Evolutionary conservation across 139 green algal genomes (phyloP), one percentile per base, ranked within the genome.

Genomic region (Pleodorina starrii): DNA sequence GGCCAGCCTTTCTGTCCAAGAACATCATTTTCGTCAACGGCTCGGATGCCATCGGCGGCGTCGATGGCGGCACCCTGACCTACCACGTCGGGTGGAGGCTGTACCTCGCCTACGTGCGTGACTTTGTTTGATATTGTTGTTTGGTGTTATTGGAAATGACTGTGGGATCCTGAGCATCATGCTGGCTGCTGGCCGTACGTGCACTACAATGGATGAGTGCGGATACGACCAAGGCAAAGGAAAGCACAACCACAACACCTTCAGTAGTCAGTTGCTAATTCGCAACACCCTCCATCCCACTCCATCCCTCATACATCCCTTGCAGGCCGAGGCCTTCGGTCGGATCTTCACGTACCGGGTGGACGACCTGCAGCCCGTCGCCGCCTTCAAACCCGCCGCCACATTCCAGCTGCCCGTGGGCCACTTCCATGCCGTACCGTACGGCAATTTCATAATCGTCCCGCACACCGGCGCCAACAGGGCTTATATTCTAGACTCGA

Each of bases 321-420:
- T 23, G 1, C 78, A 85, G 78, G 78, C 78, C 19, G 78, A 85
- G 78, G 73, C 25, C 78, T 51, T 73, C 54, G 78, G 78, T 11
- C 3, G 11, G 9, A 42, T 85, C 78, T 71, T 29, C 36, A 38
- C 35, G 9, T 85, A 85, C 78, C 35, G 25, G 0, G 6, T 21
- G 21, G 51, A 73, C 3, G 2, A 25, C 27, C 78, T 85, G 78
- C 78, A 85, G 36, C 27, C 23, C 35, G 19, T 21, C 17, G 2
- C 17, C 23, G 17, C 2, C 35, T 85, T 85, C 51, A 10, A 72
- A 27, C 2, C 21, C 21, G 6, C 2, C 9, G 23, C 23, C 35
- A 85, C 23, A 9, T 42, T 60, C 14, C 1, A 19, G 7, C 35
- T 85, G 0, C 78, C 78, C 25, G 78, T 40, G 21, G 78, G 78